phyloP scores from a whole-genome alignment of 306 rosid species.

The Castanopsis chinensis region DNA sequence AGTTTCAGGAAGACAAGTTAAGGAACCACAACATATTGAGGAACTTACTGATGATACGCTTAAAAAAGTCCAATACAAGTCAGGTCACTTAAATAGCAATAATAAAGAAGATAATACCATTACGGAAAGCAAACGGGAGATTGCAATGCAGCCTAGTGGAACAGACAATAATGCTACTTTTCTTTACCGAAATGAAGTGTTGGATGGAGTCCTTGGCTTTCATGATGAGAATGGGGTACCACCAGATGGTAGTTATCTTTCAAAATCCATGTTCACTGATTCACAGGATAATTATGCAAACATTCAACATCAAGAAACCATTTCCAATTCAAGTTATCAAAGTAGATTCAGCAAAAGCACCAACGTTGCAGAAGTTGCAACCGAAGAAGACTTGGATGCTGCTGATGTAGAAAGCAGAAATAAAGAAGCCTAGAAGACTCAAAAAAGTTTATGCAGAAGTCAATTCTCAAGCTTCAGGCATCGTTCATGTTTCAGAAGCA shows the following conservation, averaged over 20 bases:
- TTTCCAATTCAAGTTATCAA: not conserved
- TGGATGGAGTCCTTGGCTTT: not conserved
- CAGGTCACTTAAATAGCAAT: not conserved
- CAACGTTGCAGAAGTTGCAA: not conserved
- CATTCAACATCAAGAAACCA: not conserved
- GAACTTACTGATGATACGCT: not conserved
- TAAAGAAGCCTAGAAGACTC: not conserved
- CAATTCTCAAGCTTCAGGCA: not conserved
- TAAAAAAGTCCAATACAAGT: not conserved
- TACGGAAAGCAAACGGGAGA: not conserved
- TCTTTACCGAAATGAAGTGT: not conserved
- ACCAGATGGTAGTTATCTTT: not conserved
- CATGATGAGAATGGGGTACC: slow-evolving; percentile 8
- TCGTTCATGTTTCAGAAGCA: not conserved
- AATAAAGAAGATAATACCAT: not conserved
- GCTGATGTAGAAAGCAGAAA: not conserved
- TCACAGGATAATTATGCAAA: not conserved
- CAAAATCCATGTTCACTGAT: not conserved
- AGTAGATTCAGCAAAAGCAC: not conserved
- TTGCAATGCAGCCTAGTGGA: not conserved
- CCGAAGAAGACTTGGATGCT: not conserved
- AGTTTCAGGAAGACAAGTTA: not conserved
- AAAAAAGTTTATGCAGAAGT: not conserved
- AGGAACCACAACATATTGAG: not conserved
- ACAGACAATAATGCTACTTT: not conserved